Conservation (phyloP, 169 alveolate genomes). For the Plasmodium berghei region DNA sequence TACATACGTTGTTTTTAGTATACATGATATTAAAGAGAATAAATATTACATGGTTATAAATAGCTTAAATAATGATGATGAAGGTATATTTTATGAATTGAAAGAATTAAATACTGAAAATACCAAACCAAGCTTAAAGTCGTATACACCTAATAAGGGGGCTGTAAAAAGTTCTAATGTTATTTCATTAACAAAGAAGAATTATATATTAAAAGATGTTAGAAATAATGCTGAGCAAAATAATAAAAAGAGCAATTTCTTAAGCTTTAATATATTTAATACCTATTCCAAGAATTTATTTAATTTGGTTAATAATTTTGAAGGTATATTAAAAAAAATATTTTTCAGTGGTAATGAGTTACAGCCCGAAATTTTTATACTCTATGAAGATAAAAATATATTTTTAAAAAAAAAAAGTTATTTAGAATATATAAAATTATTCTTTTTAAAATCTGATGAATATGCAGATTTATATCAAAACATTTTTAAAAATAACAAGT, state of each 20-base stretch:
- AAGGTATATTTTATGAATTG: slow-evolving; percentile 25
- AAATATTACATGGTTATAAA: slow-evolving; percentile 30
- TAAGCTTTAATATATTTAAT: slow-evolving; percentile 9
- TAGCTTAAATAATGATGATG: slow-evolving; percentile 3
- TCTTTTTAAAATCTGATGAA: slow-evolving; percentile 47
- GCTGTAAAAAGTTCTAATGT: slow-evolving; percentile 6
- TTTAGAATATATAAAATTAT: slow-evolving; percentile 23
- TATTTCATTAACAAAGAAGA: slow-evolving; percentile 24
- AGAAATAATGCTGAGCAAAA: neutral
- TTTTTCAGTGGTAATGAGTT: slow-evolving; percentile 2
- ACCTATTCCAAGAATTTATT: slow-evolving; percentile 29
- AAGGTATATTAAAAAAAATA: slow-evolving; percentile 9
- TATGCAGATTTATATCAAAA: slow-evolving; percentile 17
- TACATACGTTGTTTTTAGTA: slow-evolving; percentile 11
- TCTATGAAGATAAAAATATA: slow-evolving; percentile 39
- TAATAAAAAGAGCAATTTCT: too few relatives aligned
- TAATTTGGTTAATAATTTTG: slow-evolving; percentile 20
- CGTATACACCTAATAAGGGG: neutral
- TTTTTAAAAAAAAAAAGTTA: slow-evolving; percentile 28
- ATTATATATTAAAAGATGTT: neutral
- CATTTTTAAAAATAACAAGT: slow-evolving; percentile 53
- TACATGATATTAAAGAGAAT: slow-evolving; percentile 23
- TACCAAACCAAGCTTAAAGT: neutral
- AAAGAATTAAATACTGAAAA: slow-evolving; percentile 22
- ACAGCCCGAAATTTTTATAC: slow-evolving; percentile 16